Base-by-base conservation (phyloP, 805 yeast species). In the Debaryomyces maramus region DNA sequence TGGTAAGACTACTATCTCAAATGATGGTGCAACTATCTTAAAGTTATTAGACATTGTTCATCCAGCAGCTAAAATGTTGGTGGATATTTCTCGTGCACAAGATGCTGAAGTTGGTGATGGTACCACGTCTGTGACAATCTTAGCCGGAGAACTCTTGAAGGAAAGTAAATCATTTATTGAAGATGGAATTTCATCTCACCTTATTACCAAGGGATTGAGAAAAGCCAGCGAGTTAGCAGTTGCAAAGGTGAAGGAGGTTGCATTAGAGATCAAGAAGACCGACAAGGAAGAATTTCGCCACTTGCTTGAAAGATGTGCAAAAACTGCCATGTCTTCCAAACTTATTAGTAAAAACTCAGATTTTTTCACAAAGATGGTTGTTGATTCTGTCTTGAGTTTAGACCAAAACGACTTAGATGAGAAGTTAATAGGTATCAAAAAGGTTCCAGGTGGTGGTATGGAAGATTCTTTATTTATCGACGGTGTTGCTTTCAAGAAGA, bases 51-150 rank as follows among this genome's bases (percentile, higher is more conserved):
- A 93, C 58, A 95, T 93, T 40, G 97, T 93, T 18, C 99, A 93
- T 57, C 99, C 99, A 7, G 99, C 99, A 8, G 99, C 99, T 9
- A 89, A 88, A 55, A 91, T 91, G 40, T 72, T 93, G 50, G 99
- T 95, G 22, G 95, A 95, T 60, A 85, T 93, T 41, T 85, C 97
- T 36, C 84, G 93, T 62, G 91, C 95, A 15, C 99, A 93, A 71
- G 99, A 93, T 63, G 96, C 95, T 45, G 97, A 91, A 64, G 96
- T 91, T 50, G 98, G 98, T 45, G 98, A 93, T 60, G 99, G 99
- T 51, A 93, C 99, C 30, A 91, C 99, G 0, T 85, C 96, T 18
- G 99, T 95, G 22, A 89, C 97, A 0, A 86, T 93, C 9, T 65
- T 93, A 42, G 97, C 98, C 2, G 97, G 97, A 40, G 99, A 93